Conservation (phyloP, 1,284 basidiomycete genomes). For the Ustilago nuda region DNA sequence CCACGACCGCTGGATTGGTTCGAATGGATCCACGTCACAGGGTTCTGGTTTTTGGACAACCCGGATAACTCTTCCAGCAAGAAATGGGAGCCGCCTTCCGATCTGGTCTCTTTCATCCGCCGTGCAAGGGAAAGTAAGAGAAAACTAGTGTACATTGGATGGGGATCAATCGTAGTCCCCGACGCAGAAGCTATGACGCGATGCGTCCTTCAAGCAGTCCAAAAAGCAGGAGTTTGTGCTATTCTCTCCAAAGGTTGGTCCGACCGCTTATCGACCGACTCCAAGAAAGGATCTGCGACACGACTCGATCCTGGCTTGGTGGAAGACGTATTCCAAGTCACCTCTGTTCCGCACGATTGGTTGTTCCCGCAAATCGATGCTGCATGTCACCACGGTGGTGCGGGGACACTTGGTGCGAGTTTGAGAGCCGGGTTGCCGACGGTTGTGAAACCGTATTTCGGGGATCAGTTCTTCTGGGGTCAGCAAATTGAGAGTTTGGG, state of each 20-base stretch:
- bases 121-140: slow-evolving; percentile 78
- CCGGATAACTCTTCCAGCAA: slow-evolving; percentile 83
- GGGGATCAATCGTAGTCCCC: slow-evolving; percentile 97
- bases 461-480: slow-evolving; percentile 98
- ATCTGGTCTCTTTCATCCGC: slow-evolving; percentile 84
- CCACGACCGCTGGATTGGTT: slow-evolving; percentile 85
- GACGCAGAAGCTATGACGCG: slow-evolving; percentile 92
- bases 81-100: slow-evolving; percentile 84
- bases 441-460: slow-evolving; percentile 96
- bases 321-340: slow-evolving; percentile 78
- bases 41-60: slow-evolving; percentile 71
- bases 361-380: slow-evolving; percentile 92
- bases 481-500: slow-evolving; percentile 87
- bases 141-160: slow-evolving; percentile 97
- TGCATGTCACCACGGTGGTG: slow-evolving; percentile 95
- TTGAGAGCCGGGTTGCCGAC: slow-evolving; percentile 91
- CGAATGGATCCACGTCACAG: slow-evolving; percentile 96
- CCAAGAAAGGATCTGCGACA: slow-evolving; percentile 40
- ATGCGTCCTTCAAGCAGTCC: slow-evolving; percentile 87
- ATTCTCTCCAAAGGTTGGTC: slow-evolving; percentile 98
- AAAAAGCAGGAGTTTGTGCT: slow-evolving; percentile 82
- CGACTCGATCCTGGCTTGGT: slow-evolving; percentile 75
- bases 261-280: slow-evolving; percentile 74
- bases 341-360: slow-evolving; percentile 96
- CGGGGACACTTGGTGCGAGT: slow-evolving; percentile 94